Base-by-base conservation (phyloP, 805 yeast species). In the Ascoidea rubescens region DNA sequence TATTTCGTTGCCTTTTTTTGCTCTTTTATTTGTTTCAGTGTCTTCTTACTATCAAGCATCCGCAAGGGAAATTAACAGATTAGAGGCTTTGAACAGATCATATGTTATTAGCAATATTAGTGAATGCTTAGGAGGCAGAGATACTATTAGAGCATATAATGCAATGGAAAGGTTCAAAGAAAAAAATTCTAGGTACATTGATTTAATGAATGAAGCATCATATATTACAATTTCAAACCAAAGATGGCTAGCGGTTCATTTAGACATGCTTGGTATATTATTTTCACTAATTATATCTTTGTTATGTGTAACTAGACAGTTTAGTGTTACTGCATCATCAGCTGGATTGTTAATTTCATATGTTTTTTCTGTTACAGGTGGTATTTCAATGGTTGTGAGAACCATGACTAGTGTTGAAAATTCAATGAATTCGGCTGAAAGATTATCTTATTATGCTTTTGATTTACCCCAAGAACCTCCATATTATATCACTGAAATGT, bases 401-500 rank as follows among this genome's bases (percentile, higher is more conserved):
- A 67, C 80, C 33, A 66, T 73, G 66, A 77, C 82, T 14, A 78
- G 74, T 61, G 76, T 74, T 32, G 82, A 78, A 61, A 76, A 72
- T 58, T 79, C 75, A 60, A 76, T 78, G 82, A 77, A 77, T 57
- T 72, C 80, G 49, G 80, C 74, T 10, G 83, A 78, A 64, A 71
- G 83, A 64, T 65, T 87, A 50, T 72, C 78, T 50, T 76, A 80
- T 55, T 84, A 85, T 65, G 89, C 87, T 0, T 72, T 71, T 53
- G 73, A 76, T 32, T 67, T 87, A 54, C 82, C 82, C 1, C 77
- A 78, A 58, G 96, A 87, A 63, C 88, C 89, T 0, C 76, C 84
- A 0, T 79, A 77, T 58, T 64, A 66, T 32, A 78, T 75, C 54
- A 70, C 66, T 1, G 77, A 59, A 57, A 72, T 67, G 31, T 68